phyloP scores from a whole-genome alignment of 345 rosid species.

The Trapa bicornis region DNA sequence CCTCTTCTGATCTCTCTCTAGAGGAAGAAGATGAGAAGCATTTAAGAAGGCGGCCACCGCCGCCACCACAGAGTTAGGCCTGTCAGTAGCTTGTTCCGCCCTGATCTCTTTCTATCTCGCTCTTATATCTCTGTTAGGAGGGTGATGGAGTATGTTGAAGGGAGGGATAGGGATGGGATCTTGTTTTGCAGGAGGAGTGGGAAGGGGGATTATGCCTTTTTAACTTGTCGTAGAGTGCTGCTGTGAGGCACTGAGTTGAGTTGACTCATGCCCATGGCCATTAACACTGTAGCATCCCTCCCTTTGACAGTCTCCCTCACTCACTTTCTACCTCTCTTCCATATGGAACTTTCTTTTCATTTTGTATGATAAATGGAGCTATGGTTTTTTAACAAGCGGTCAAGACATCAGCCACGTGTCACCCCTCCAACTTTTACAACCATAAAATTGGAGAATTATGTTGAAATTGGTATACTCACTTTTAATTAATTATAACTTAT shows the following conservation, averaged over 20 bases:
- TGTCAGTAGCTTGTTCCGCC: not conserved
- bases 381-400: too few species aligned
- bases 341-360: too few species aligned
- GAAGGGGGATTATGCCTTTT: not conserved
- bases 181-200: not conserved
- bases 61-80: conserved; percentile 4
- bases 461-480: too few species aligned
- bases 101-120: not conserved
- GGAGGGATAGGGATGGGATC: not conserved
- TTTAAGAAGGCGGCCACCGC: not conserved
- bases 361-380: too few species aligned
- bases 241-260: not conserved
- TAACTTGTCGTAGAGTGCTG: not conserved
- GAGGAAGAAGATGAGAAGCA: not conserved
- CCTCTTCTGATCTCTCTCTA: not conserved
- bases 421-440: too few species aligned
- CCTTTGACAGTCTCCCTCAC: too few species aligned
- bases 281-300: not conserved
- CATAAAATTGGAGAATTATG: too few species aligned
- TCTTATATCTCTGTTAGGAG: not conserved
- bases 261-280: not conserved
- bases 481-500: too few species aligned
- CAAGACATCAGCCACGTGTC: too few species aligned
- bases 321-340: too few species aligned
- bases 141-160: not conserved